Conservation (phyloP, 768 basidiomycete species). For the Phylloporus scabripes region DNA sequence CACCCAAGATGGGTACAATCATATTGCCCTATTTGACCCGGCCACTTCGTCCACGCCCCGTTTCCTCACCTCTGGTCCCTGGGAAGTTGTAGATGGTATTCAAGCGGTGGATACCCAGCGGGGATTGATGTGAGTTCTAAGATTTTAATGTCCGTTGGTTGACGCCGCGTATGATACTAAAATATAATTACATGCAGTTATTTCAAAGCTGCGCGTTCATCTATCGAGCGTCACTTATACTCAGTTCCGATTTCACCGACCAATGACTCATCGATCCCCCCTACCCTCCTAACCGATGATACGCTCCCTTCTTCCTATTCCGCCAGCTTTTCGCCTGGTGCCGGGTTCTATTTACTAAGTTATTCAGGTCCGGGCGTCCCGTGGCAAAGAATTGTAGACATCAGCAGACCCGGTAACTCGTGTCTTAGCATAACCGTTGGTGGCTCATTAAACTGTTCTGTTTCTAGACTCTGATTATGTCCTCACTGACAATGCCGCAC, state of each 20-base stretch:
- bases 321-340: constrained; percentile 76
- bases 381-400: constrained; percentile 75
- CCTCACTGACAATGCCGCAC: constrained; percentile 63
- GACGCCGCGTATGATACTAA: constrained; percentile 19
- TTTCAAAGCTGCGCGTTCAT: constrained; percentile 82
- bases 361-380: constrained; percentile 83
- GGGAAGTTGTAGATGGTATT: constrained; percentile 83
- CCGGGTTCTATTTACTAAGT: constrained; percentile 75
- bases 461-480: constrained; percentile 54
- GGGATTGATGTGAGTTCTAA: constrained; percentile 60
- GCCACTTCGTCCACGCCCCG: constrained; percentile 60
- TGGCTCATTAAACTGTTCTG: neutral
- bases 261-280: constrained; percentile 30
- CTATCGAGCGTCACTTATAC: constrained; percentile 80
- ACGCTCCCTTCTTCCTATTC: constrained; percentile 52
- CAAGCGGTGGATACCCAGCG: constrained; percentile 62
- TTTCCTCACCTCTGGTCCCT: constrained; percentile 82
- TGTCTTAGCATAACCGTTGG: neutral
- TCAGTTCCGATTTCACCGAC: constrained; percentile 63
- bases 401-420: constrained; percentile 40
- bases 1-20: constrained; percentile 75
- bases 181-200: constrained; percentile 51
- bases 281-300: constrained; percentile 49
- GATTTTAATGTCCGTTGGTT: constrained; percentile 30
- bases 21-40: constrained; percentile 88